Conservation (phyloP, 2,329 filamentous ascomycete genomes). For the Intubia oerlemansii region DNA sequence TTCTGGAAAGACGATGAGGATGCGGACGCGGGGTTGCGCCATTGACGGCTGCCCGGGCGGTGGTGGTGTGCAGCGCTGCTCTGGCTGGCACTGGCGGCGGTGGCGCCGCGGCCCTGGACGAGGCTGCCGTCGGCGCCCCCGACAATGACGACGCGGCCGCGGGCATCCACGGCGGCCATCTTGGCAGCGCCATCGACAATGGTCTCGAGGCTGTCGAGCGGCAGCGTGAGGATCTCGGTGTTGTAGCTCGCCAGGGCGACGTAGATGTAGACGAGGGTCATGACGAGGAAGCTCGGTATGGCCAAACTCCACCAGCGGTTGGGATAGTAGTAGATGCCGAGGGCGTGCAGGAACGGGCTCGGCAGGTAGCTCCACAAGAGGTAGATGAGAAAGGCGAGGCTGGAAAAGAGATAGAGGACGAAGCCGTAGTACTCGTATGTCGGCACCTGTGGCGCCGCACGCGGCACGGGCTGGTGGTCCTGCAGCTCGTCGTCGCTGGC, state of each 20-base stretch:
- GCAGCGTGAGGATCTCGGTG: slow-evolving; percentile 66
- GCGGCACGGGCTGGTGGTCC: slow-evolving; percentile 57
- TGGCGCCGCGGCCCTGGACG: slow-evolving; percentile 4
- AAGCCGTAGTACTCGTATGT: slow-evolving; percentile 99
- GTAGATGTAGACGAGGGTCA: slow-evolving; percentile 79
- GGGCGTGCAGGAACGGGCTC: slow-evolving; percentile 71
- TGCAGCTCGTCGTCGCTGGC: slow-evolving; percentile 70
- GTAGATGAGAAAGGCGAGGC: slow-evolving; percentile 54
- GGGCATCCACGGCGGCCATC: slow-evolving; percentile 48
- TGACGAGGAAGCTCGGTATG: slow-evolving; percentile 75
- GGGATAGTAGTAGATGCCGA: slow-evolving; percentile 93
- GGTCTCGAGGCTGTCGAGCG: slow-evolving; percentile 62
- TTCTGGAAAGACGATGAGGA: too few relatives aligned
- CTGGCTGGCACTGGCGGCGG: slow-evolving; percentile 2
- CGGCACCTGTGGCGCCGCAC: slow-evolving; percentile 81
- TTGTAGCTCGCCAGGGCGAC: slow-evolving; percentile 84
- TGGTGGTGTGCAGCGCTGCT: slow-evolving; percentile 10
- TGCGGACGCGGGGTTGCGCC: too few relatives aligned
- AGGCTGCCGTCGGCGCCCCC: slow-evolving; percentile 5
- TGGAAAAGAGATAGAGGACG: slow-evolving; percentile 80
- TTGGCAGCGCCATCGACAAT: slow-evolving; percentile 80
- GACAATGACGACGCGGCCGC: slow-evolving; percentile 5
- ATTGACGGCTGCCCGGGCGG: slow-evolving; percentile 2
- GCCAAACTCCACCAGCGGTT: slow-evolving; percentile 96
- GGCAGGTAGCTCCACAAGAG: slow-evolving; percentile 78